Evolutionary conservation across 164 flowering plant species (phyloP), one percentile per base, ranked within the genome.

Genomic region (Platanus orientalis): DNA sequence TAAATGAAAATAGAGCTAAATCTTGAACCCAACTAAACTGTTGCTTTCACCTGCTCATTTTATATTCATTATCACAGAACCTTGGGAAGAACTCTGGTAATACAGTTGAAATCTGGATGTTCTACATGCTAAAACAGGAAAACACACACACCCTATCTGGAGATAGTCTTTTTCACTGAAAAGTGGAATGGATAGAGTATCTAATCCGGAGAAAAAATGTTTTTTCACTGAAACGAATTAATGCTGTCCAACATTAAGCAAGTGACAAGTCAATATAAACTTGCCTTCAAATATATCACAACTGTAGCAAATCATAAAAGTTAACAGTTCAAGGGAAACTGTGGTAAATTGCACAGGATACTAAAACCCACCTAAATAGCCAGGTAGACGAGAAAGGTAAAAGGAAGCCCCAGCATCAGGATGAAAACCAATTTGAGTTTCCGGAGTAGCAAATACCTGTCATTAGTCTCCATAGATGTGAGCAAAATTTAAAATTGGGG

Each of bases 381-480:
- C 97, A 61, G 95, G 98, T 42, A 89, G 79, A 30, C 81, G 91
- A 60, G 96, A 84, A 50, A 92, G 87, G 73, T 80, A 88, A 75
- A 72, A 88, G 47, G 95, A 90, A 77, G 94, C 93, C 44, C 96
- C 98, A 19, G 92, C 90, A 83, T 87, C 97, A 69, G 97, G 95
- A 76, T 90, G 96, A 69, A 92, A 93, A 68, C 98, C 98, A 62
- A 89, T 76, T 52, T 84, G 91, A 65, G 77, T 76, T 81, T 92
- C 95, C 40, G 95, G 96, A 68, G 79, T 59, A 13, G 84, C 73
- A 79, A 89, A 88, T 56, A 84, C 80, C 98, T 88, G 83, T 63
- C 70, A 70, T 36, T 58, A 47, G 54, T 57, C 21, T 57, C 24
- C 54, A 62, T 48, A 45, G 17, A n/a, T 23, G 17, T 51, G 45